Percentiles rank a stretch among this genome's conserved stretches.
These are phyloP conservation scores for Penicillium rolfsii DNA, from an alignment of 2,329 filamentous ascomycete species.

Conservation along the genomic window DNA sequence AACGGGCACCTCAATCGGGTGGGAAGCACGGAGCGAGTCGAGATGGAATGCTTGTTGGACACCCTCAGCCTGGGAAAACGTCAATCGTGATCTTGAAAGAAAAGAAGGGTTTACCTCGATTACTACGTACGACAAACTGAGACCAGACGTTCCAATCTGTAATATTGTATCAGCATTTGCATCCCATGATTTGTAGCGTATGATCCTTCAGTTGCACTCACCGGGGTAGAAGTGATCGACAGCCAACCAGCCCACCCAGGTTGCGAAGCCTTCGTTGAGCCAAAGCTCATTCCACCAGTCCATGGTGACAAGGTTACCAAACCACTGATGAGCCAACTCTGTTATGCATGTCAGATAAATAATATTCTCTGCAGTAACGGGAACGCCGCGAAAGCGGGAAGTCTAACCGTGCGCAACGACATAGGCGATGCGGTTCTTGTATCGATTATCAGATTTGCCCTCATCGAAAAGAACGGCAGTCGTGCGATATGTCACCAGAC, in stretches of 20 bases:
- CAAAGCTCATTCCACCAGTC: slow-evolving; percentile 95
- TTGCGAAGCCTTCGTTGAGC: slow-evolving; percentile 96
- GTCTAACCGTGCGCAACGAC: slow-evolving; percentile 79
- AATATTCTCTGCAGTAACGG: background rate
- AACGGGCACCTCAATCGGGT: slow-evolving; percentile 95
- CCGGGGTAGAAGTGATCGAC: slow-evolving; percentile 85
- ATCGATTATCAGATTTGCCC: slow-evolving; percentile 83
- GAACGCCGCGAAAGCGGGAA: background rate
- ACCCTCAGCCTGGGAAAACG: slow-evolving; percentile 70
- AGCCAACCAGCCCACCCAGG: slow-evolving; percentile 96
- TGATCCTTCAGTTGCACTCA: slow-evolving; percentile 33
- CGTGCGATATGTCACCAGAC: slow-evolving; percentile 91
- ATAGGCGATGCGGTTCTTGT: slow-evolving; percentile 92
- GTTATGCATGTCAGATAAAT: background rate
- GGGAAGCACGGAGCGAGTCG: slow-evolving; percentile 86
- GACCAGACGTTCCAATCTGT: slow-evolving; percentile 95
- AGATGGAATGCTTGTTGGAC: slow-evolving; percentile 90
- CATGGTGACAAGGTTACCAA: slow-evolving; percentile 94
- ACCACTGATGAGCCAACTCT: slow-evolving; percentile 96
- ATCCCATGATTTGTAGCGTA: background rate
- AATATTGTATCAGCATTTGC: slow-evolving; percentile 28
- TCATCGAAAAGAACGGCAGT: slow-evolving; percentile 97
- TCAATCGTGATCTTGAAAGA: slow-evolving; percentile 41
- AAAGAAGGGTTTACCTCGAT: slow-evolving; percentile 54
- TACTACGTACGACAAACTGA: slow-evolving; percentile 78